Conservation (phyloP, 306 rosid genomes). For the Senna tora region DNA sequence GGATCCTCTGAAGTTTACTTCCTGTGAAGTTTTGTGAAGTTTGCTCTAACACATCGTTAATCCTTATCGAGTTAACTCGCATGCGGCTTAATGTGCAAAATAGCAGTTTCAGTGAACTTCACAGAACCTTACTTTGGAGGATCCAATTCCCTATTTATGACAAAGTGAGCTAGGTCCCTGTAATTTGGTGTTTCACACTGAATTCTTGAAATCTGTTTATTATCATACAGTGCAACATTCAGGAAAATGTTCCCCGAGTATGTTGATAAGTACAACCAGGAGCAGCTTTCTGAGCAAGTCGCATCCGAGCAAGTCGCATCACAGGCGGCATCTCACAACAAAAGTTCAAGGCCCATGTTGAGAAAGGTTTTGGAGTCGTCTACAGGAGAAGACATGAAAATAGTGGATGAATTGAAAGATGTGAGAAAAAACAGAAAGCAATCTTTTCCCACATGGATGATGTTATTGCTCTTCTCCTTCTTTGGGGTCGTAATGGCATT, state of each 20-base stretch:
- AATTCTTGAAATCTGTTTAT: constrained; percentile 20
- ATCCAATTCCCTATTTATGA: no score
- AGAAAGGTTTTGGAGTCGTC: constrained; percentile 54
- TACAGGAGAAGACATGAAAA: constrained; percentile 49
- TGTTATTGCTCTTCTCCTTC: constrained; percentile 82
- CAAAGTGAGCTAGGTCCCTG: constrained; percentile 11
- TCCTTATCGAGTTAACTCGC: no score
- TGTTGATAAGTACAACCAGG: constrained; percentile 86
- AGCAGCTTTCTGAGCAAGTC: constrained; percentile 61
- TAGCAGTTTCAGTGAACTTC: no score
- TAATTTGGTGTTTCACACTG: constrained; percentile 26
- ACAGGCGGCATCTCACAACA: constrained; percentile 41
- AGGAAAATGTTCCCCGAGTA: constrained; percentile 95
- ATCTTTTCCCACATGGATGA: constrained; percentile 87
- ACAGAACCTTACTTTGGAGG: no score
- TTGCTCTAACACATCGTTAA: no score
- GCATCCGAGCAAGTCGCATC: constrained; percentile 53
- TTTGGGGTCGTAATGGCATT: constrained; percentile 93
- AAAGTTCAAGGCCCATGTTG: constrained; percentile 51
- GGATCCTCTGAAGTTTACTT: no score
- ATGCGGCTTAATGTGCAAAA: no score
- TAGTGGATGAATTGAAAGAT: constrained; percentile 50
- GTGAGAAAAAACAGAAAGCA: constrained; percentile 53
- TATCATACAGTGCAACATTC: constrained; percentile 71
- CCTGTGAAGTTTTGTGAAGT: no score